phyloP scores from a whole-genome alignment of 176 grass and related monocot genomes.

The Aegilops sharonensis region DNA sequence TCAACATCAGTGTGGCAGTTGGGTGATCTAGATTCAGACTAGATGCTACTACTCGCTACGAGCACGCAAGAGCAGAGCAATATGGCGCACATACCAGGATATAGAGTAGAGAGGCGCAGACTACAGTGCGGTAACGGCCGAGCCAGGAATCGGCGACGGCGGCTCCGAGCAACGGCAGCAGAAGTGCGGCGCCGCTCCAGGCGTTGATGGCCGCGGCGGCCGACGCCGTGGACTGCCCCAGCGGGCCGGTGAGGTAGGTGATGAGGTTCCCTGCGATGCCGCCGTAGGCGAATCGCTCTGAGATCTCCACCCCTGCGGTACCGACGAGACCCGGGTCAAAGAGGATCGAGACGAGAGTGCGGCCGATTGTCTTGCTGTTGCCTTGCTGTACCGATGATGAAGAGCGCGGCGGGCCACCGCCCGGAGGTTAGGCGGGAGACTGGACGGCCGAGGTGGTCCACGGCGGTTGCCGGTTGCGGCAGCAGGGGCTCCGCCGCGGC shows the following conservation, averaged over 20 bases:
- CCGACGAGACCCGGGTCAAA: background rate
- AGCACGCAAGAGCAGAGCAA: background rate
- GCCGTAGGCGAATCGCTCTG: conserved; percentile 45
- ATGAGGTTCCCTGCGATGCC: conserved; percentile 67
- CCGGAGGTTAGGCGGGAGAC: conserved; percentile 29
- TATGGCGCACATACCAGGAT: conserved; percentile 34
- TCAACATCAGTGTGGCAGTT: background rate
- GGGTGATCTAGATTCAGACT: background rate
- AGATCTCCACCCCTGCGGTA: conserved; percentile 50
- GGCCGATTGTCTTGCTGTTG: background rate
- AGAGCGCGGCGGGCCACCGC: conserved; percentile 56
- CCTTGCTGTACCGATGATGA: conserved; percentile 46
- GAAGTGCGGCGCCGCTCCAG: conserved; percentile 36
- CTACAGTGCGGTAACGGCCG: conserved; percentile 53
- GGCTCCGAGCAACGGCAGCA: conserved; percentile 59
- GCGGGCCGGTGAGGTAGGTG: conserved; percentile 55
- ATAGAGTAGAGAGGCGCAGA: conserved; percentile 47
- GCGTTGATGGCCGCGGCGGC: conserved; percentile 55
- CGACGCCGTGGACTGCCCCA: conserved; percentile 48
- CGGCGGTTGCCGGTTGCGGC: conserved; percentile 26
- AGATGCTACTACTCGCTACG: background rate
- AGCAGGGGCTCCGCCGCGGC: conserved; percentile 32
- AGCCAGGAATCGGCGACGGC: conserved; percentile 63
- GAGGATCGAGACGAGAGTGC: background rate
- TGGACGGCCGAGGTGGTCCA: conserved; percentile 51